Conservation (phyloP, 2,329 filamentous ascomycete genomes). For the Talaromyces rugulosus region DNA sequence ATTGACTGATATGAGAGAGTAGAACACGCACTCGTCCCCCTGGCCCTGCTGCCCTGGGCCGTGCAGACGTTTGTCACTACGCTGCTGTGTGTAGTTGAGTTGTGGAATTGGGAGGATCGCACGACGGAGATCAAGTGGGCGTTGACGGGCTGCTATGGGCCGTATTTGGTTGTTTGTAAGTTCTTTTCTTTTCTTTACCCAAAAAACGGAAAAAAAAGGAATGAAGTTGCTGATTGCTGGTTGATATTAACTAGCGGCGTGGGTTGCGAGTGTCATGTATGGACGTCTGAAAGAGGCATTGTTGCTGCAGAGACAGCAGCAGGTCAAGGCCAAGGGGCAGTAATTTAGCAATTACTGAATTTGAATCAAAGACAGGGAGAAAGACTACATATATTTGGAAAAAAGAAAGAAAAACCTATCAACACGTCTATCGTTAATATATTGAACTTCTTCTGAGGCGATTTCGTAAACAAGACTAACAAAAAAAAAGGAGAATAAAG, state of each 20-base stretch:
- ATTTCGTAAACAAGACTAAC: not conserved
- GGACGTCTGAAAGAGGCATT: slow-evolving; percentile 7
- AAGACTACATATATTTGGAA: not conserved
- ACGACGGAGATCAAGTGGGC: slow-evolving; percentile 44
- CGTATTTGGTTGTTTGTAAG: slow-evolving; percentile 55
- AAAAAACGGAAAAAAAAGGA: not conserved
- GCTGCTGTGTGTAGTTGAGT: slow-evolving; percentile 59
- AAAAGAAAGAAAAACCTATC: not conserved
- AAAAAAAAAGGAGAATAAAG: not conserved
- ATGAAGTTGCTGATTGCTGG: slow-evolving; percentile 2
- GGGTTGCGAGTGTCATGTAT: slow-evolving; percentile 6
- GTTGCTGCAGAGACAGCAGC: slow-evolving; percentile 2
- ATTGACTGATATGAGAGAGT: not conserved
- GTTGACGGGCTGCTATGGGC: slow-evolving; percentile 52
- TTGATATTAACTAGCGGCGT: slow-evolving; percentile 6
- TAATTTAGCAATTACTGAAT: not conserved
- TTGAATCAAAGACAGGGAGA: not conserved
- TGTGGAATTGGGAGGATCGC: slow-evolving; percentile 52
- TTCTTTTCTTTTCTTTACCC: slow-evolving; percentile 12
- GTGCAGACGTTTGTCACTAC: slow-evolving; percentile 60
- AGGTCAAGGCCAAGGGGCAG: not conserved
- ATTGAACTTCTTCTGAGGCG: not conserved
- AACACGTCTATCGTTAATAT: not conserved
- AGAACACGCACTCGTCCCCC: slow-evolving; percentile 56
- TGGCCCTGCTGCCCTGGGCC: slow-evolving; percentile 58